phyloP scores from a whole-genome alignment of 192 early-diverging fungal genomes.

The Powellomyces hirtus region DNA sequence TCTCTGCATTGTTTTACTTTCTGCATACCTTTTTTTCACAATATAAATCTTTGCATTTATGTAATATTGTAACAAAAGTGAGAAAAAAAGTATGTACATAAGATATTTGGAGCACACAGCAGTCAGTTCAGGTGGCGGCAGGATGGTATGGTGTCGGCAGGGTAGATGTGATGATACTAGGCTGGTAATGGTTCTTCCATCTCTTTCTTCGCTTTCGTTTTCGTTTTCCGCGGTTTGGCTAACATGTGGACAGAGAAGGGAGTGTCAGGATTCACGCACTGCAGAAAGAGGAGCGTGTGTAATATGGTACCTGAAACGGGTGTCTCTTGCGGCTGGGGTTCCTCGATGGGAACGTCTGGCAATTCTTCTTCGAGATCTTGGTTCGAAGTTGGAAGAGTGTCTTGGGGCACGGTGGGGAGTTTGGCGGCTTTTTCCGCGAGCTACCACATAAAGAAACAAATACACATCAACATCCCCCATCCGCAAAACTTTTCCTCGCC shows the following conservation, averaged over 20 bases:
- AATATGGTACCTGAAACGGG: neutral
- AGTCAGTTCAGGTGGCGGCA: too few species aligned
- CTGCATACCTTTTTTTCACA: too few species aligned
- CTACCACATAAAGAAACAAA: neutral
- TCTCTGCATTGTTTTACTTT: too few species aligned
- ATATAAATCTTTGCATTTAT: too few species aligned
- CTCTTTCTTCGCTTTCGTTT: neutral
- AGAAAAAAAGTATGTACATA: too few species aligned
- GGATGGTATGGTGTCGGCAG: too few species aligned
- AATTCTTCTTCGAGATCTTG: neutral
- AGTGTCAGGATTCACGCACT: too few species aligned
- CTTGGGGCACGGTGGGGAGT: neutral
- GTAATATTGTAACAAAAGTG: too few species aligned
- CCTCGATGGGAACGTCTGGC: neutral
- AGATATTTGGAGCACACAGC: too few species aligned
- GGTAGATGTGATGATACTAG: neutral
- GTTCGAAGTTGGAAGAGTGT: neutral
- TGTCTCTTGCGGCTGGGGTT: neutral
- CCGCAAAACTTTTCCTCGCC: neutral
- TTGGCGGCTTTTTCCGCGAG: conserved; percentile 14
- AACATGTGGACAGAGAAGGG: too few species aligned
- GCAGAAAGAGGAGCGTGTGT: too few species aligned
- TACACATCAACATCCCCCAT: neutral
- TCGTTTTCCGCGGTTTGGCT: neutral
- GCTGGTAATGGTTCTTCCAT: neutral